Evolutionary conservation across 2,329 filamentous ascomycete genomes (phyloP).

Genomic region (Talaromyces sp.): DNA sequence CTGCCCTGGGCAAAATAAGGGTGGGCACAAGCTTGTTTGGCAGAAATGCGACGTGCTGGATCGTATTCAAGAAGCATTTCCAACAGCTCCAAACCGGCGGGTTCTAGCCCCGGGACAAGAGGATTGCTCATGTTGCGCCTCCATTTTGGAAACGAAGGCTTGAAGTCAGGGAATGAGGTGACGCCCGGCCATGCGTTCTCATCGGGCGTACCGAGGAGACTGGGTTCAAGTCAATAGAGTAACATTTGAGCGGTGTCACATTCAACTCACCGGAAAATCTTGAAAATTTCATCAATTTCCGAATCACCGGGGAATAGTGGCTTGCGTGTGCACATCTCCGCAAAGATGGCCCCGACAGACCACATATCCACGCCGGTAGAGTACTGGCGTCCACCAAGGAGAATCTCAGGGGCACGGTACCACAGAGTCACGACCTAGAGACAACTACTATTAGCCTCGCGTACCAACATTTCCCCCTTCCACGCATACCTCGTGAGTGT

Average conservation of each 20-base stretch:
- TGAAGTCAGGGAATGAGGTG: slow-evolving; percentile 92
- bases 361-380: slow-evolving; percentile 95
- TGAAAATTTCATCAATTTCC: slow-evolving; percentile 91
- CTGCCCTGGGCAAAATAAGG: slow-evolving; percentile 65
- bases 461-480: not conserved
- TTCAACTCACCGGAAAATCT: slow-evolving; percentile 72
- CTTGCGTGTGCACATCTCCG: slow-evolving; percentile 93
- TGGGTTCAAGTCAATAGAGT: slow-evolving; percentile 24
- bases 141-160: slow-evolving; percentile 89
- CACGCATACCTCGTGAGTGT: slow-evolving; percentile 71
- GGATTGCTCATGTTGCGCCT: slow-evolving; percentile 57
- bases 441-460: not conserved
- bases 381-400: slow-evolving; percentile 85
- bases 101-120: slow-evolving; percentile 68
- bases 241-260: not conserved
- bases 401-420: slow-evolving; percentile 87
- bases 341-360: slow-evolving; percentile 91
- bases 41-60: slow-evolving; percentile 77
- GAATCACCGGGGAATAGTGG: slow-evolving; percentile 89
- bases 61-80: slow-evolving; percentile 77
- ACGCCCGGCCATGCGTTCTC: slow-evolving; percentile 84
- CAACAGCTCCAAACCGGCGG: slow-evolving; percentile 46
- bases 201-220: slow-evolving; percentile 73
- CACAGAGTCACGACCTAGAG: slow-evolving; percentile 76
- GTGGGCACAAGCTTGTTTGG: slow-evolving; percentile 79